These are phyloP conservation scores for Colletotrichum sp. DNA, from an alignment of 2,329 filamentous ascomycete genomes.

Conservation along the genomic window DNA sequence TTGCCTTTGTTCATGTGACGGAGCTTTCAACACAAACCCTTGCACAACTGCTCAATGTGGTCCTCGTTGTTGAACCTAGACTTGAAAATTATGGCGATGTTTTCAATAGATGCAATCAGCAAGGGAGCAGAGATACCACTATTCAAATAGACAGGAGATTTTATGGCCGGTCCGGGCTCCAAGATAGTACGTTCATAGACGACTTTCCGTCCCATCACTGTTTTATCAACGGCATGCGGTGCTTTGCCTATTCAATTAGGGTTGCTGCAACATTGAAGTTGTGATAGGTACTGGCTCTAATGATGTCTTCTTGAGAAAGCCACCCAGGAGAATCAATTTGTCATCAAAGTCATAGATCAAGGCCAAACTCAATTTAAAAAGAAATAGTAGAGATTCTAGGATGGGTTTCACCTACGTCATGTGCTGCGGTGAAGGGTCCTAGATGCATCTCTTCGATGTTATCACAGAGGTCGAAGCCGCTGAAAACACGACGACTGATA, in stretches of 20 bases:
- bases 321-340: too few relatives aligned
- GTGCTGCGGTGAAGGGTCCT: too few relatives aligned
- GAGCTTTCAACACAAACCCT: neutral
- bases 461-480: too few relatives aligned
- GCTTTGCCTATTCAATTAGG: neutral
- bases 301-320: neutral
- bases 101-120: neutral
- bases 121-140: neutral
- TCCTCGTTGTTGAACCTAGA: neutral
- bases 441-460: too few relatives aligned
- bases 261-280: neutral
- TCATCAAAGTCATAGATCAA: too few relatives aligned
- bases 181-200: neutral
- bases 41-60: neutral
- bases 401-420: too few relatives aligned
- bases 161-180: neutral
- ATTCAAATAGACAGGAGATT: neutral
- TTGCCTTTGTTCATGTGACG: neutral
- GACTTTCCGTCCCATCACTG: neutral
- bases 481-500: too few relatives aligned
- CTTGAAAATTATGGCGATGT: accelerated
- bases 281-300: neutral
- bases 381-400: too few relatives aligned
- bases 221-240: neutral
- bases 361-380: too few relatives aligned